phyloP scores from a whole-genome alignment of 345 rosid genomes.

The Triadica sebifera region DNA sequence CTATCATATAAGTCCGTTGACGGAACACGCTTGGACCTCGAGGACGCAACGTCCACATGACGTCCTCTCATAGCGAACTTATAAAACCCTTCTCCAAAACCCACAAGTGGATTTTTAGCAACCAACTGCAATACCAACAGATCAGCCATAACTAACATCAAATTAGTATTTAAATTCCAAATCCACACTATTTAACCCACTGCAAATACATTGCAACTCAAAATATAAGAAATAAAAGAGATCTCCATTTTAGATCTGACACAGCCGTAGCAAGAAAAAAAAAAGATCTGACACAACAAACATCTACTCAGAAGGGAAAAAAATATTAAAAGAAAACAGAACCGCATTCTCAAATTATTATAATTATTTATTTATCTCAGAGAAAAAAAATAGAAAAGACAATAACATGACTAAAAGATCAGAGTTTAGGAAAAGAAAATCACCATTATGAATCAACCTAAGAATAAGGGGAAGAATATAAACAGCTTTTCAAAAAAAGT shows the following conservation, averaged over 20 bases:
- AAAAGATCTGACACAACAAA: background rate
- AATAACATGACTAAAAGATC: background rate
- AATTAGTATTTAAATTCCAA: background rate
- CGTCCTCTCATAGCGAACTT: slow-evolving; percentile 64
- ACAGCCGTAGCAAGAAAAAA: too few species aligned
- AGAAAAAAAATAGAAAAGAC: background rate
- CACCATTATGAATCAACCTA: background rate
- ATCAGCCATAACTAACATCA: background rate
- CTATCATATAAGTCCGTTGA: slow-evolving; percentile 49
- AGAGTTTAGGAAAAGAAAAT: background rate
- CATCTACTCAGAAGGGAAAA: background rate
- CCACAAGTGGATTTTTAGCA: slow-evolving; percentile 14
- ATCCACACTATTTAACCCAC: background rate
- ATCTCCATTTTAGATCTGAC: slow-evolving; percentile 4
- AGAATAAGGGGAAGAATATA: background rate
- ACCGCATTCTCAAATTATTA: background rate
- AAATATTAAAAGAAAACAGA: background rate
- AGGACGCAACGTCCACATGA: slow-evolving; percentile 40
- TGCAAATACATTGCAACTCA: background rate
- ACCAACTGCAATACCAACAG: slow-evolving; percentile 21
- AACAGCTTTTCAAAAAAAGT: background rate
- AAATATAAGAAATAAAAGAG: background rate
- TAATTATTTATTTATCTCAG: background rate
- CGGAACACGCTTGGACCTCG: slow-evolving; percentile 49
- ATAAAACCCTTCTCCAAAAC: slow-evolving; percentile 14